Percentiles rank a stretch among this genome's conserved stretches.
These are phyloP conservation scores for Pyrenula massariospora DNA, from an alignment of 495 filamentous ascomycete genomes.

Conservation along the genomic window DNA sequence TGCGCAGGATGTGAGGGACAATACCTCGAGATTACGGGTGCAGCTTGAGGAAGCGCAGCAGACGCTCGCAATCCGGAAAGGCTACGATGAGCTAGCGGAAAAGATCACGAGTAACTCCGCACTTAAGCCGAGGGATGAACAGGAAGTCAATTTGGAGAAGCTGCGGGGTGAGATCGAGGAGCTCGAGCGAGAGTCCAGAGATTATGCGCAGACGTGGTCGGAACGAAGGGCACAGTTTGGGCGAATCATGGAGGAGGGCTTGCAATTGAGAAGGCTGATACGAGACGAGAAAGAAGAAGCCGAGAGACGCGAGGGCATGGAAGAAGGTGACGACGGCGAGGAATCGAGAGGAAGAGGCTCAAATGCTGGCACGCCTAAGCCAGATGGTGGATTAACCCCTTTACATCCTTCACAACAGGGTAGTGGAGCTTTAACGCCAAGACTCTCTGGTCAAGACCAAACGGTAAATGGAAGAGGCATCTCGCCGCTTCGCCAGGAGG, in stretches of 20 bases:
- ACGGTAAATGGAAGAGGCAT: conserved; percentile 24
- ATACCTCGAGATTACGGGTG: conserved; percentile 54
- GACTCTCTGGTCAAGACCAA: conserved; percentile 17
- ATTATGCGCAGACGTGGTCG: conserved; percentile 73
- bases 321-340: conserved; percentile 59
- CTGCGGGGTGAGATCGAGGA: conserved; percentile 80
- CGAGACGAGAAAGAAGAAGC: conserved; percentile 77
- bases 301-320: conserved; percentile 67
- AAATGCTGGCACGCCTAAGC: conserved; percentile 55
- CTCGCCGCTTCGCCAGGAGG: conserved; percentile 30
- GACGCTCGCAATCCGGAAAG: conserved; percentile 65
- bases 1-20: conserved; percentile 66
- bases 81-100: conserved; percentile 74
- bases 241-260: conserved; percentile 81
- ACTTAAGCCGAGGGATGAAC: conserved; percentile 73
- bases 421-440: conserved; percentile 23
- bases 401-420: conserved; percentile 34
- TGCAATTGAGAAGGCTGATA: conserved; percentile 73
- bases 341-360: conserved; percentile 43
- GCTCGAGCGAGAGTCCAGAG: conserved; percentile 68
- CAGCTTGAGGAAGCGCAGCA: conserved; percentile 68
- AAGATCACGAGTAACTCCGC: conserved; percentile 74
- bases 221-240: conserved; percentile 83
- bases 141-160: conserved; percentile 63
- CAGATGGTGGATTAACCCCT: conserved; percentile 40